Evolutionary conservation across 1,284 basidiomycete genomes (phyloP).

Genomic region (Tilletia walkeri): DNA sequence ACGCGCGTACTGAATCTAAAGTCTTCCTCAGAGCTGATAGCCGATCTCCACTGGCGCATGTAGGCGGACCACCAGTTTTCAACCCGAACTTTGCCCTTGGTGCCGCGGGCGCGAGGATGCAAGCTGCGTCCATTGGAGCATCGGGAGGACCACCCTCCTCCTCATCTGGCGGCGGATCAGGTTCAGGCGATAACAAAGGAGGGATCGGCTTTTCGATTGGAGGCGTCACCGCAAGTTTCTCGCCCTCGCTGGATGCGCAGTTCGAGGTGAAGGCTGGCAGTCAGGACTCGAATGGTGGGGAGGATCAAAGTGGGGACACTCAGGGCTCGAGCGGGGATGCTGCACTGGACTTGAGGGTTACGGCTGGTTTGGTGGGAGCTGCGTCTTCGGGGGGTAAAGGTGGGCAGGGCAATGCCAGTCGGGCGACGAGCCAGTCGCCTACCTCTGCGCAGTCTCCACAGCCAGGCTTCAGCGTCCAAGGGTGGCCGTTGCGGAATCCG

Average conservation of each 20-base stretch:
- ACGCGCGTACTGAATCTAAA: not conserved
- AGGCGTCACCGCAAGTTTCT: not conserved
- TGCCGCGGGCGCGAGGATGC: not conserved
- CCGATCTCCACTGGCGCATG: not conserved
- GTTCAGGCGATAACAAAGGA: not conserved
- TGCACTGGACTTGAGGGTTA: not conserved
- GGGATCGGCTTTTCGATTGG: not conserved
- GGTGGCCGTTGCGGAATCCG: conserved; percentile 5
- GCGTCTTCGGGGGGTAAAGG: no score
- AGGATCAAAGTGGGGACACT: not conserved
- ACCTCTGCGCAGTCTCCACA: no score
- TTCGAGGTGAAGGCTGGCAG: not conserved
- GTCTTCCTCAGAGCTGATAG: no score
- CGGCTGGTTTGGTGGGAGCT: not conserved
- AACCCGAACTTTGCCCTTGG: conserved; percentile 13
- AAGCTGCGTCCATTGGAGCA: not conserved
- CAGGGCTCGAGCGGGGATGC: not conserved
- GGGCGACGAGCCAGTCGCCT: no score
- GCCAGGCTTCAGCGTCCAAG: not conserved
- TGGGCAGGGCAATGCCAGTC: no score
- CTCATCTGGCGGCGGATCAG: no score
- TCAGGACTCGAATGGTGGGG: no score
- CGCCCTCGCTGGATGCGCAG: not conserved
- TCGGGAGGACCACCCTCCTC: not conserved
- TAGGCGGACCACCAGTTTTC: not conserved